These are phyloP conservation scores for Tetratostichococcus sp. DNA, from an alignment of 139 green algal genomes.

Conservation along the genomic window DNA sequence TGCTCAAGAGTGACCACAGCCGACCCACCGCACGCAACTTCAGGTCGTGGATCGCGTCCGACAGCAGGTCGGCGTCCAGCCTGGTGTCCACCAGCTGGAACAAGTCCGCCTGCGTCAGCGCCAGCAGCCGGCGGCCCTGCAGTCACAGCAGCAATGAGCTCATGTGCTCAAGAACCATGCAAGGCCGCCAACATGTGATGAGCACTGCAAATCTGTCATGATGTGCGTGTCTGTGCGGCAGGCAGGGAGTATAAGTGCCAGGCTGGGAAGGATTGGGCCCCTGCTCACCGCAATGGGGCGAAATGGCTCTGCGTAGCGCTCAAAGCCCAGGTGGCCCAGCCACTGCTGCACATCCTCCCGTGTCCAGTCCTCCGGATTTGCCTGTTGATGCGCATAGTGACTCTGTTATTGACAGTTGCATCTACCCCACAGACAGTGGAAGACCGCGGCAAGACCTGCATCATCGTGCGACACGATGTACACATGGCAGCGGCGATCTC, in stretches of 20 bases:
- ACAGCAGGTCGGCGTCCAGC: constrained; percentile 13
- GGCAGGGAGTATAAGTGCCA: too few relatives aligned
- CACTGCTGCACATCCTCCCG: constrained; percentile 11
- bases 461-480: too few relatives aligned
- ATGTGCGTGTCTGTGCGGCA: too few relatives aligned
- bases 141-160: too few relatives aligned
- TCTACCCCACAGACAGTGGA: too few relatives aligned
- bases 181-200: too few relatives aligned
- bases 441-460: too few relatives aligned
- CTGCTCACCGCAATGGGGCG: not conserved
- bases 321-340: constrained; percentile 7
- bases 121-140: constrained; percentile 10
- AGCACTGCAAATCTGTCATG: too few relatives aligned
- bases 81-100: constrained; percentile 16
- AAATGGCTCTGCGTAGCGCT: constrained; percentile 15
- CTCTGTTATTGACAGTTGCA: too few relatives aligned
- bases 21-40: not conserved
- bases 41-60: constrained; percentile 8
- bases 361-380: constrained; percentile 12
- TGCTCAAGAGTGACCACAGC: not conserved
- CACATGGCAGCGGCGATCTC: too few relatives aligned
- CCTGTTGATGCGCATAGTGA: constrained; percentile 14
- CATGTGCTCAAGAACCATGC: too few relatives aligned
- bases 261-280: too few relatives aligned
- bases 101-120: constrained; percentile 18